Conservation (phyloP, 331 rosid genomes). For the Dryas integrifolia region DNA sequence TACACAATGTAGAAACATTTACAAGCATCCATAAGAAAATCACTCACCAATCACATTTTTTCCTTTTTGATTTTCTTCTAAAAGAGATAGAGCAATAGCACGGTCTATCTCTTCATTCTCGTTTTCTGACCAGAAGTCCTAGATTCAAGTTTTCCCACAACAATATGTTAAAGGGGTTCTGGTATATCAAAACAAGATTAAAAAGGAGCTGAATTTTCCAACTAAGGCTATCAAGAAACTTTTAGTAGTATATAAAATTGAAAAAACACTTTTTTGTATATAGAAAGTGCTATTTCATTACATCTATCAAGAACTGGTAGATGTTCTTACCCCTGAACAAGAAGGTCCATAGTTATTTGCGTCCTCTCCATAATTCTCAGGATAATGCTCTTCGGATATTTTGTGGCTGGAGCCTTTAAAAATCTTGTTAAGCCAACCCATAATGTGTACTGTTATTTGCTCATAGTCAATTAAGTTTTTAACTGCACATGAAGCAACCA, state of each 20-base stretch:
- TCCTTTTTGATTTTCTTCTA: slow-evolving; percentile 57
- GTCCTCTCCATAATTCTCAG: slow-evolving; percentile 47
- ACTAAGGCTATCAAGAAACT: not conserved
- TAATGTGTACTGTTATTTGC: slow-evolving; percentile 42
- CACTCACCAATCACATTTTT: slow-evolving; percentile 64
- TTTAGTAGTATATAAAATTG: not conserved
- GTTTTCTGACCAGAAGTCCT: slow-evolving; percentile 63
- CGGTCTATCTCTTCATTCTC: slow-evolving; percentile 70
- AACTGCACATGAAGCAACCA: slow-evolving; percentile 49
- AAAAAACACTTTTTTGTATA: not conserved
- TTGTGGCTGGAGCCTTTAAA: slow-evolving; percentile 81
- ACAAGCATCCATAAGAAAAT: slow-evolving; percentile 7
- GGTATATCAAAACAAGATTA: slow-evolving; percentile 1
- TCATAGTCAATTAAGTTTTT: slow-evolving; percentile 42
- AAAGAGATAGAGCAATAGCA: slow-evolving; percentile 76
- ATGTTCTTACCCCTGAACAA: slow-evolving; percentile 59
- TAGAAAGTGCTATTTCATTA: not conserved
- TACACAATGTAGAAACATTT: not conserved
- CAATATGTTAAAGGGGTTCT: slow-evolving; percentile 23
- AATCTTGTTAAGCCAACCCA: slow-evolving; percentile 96
- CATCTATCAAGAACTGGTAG: not conserved
- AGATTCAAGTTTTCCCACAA: slow-evolving; percentile 38
- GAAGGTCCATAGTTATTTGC: slow-evolving; percentile 55
- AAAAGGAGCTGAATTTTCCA: not conserved
- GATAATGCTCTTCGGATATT: slow-evolving; percentile 61